A percentile compares a stretch with the other conserved stretches of the same genome.
Evolutionary conservation across 306 rosid species (phyloP).

Genomic region (Sesbania bispinosa): DNA sequence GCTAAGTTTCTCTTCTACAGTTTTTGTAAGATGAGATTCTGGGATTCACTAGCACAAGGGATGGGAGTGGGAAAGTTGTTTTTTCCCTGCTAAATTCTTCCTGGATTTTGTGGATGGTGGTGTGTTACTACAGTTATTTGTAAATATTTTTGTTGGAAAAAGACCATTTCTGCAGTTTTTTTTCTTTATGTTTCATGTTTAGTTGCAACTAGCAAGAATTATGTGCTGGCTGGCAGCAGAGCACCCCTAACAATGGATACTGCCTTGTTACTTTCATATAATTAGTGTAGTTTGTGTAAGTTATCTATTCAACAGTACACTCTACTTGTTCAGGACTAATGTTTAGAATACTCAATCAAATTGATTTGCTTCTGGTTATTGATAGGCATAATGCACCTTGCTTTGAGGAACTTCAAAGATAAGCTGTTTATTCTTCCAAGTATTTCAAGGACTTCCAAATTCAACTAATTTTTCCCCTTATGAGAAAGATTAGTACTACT

Average conservation of each 20-base stretch:
- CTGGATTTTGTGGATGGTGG: conserved; percentile 54
- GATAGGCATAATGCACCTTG: not conserved
- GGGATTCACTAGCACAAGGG: conserved; percentile 26
- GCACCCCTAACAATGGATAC: conserved; percentile 16
- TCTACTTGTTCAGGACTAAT: conserved; percentile 15
- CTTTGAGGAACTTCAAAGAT: not conserved
- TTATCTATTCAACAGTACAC: conserved; percentile 19
- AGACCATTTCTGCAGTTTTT: conserved; percentile 25
- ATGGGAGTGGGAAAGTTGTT: conserved; percentile 42
- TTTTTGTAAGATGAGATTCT: conserved; percentile 39
- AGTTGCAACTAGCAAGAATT: conserved; percentile 26
- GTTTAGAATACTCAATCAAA: not conserved
- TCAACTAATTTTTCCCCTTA: not conserved
- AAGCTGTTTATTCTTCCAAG: not conserved
- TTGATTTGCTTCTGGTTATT: not conserved
- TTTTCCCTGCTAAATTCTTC: conserved; percentile 37
- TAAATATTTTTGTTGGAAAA: conserved; percentile 51
- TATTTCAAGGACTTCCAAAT: not conserved
- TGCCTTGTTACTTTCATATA: conserved; percentile 40
- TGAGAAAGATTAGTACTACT: too few species aligned
- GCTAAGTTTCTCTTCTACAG: conserved; percentile 35
- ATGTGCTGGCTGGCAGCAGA: conserved; percentile 32
- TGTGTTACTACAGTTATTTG: conserved; percentile 51
- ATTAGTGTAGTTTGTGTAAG: conserved; percentile 38
- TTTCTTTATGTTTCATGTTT: conserved; percentile 37